phyloP scores from a whole-genome alignment of 495 filamentous ascomycete species.

The Penicillium goetzii region DNA sequence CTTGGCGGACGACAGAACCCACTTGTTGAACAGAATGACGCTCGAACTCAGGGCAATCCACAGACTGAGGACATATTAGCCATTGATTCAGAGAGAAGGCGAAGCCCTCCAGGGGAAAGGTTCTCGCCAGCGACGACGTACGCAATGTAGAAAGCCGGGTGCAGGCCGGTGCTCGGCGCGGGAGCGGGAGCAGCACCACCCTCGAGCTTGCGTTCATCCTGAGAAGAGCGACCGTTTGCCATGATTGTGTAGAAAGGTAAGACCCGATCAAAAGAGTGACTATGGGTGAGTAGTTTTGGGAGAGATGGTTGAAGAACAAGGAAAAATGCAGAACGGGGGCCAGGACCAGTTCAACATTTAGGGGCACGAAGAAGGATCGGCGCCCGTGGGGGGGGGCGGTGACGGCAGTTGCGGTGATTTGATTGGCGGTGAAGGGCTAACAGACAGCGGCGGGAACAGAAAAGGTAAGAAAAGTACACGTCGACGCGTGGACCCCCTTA shows the following conservation, averaged over 20 bases:
- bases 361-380: constrained; percentile 23
- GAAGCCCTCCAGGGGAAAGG: constrained; percentile 1
- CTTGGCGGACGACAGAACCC: constrained; percentile 75
- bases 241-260: constrained; percentile 23
- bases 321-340: constrained; percentile 20
- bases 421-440: constrained; percentile 21
- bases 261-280: constrained; percentile 38
- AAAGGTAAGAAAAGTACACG: constrained; percentile 15
- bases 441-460: background rate
- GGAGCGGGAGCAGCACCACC: constrained; percentile 28
- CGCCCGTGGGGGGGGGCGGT: constrained; percentile 28
- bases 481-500: constrained; percentile 26
- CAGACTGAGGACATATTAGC: constrained; percentile 51
- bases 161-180: constrained; percentile 49
- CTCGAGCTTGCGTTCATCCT: constrained; percentile 43
- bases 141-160: constrained; percentile 84
- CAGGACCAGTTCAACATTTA: constrained; percentile 17
- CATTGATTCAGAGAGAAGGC: constrained; percentile 6
- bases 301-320: constrained; percentile 3
- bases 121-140: constrained; percentile 47
- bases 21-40: constrained; percentile 98
- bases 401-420: constrained; percentile 3
- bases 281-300: constrained; percentile 32
- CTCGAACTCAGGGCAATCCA: constrained; percentile 90
- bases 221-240: constrained; percentile 39